Evolutionary conservation across 805 yeast genomes (phyloP), one percentile per base, ranked within the genome.

Genomic region (Wickerhamomyces silvicola): DNA sequence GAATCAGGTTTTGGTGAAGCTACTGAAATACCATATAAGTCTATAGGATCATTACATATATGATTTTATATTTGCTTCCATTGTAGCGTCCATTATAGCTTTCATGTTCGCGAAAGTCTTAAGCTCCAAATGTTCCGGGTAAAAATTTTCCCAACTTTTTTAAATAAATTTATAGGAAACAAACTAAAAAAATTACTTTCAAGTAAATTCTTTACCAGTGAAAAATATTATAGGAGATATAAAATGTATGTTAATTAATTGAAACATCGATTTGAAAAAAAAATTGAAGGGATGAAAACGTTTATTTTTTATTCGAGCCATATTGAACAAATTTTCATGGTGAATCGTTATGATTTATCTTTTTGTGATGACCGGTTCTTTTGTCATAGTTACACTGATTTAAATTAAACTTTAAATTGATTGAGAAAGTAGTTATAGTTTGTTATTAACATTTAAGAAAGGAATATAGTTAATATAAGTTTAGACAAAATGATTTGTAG

Each of bases 351-450:
- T 50, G 51, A 42, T 35, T 28, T 27, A 63, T 60, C 59, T 60
- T 66, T 69, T 77, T 67, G 75, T 75, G 68, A 71, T 64, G 68
- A 66, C 82, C 73, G 80, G 66, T 54, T 59, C 59, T 44, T 66
- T 66, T 68, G 90, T 81, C 88, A 81, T 81, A 81, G 88, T 81
- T 81, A 81, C 88, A 80, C 88, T 80, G 88, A 80, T 44, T 33
- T 36, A 37, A 29, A 28, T 43, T 29, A 7, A 7, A 20, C 14
- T 37, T 26, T 32, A 19, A 22, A 6, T 3, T 12, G 3, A 14
- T 5, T 21, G 27, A 6, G 12, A 12, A 24, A 24, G 5, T 30
- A 18, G 19, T n/a, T 16, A 12, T 17, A 13, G 20, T 30, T 27
- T 24, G 18, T 20, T 22, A n/a, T n/a, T n/a, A n/a, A n/a, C n/a